phyloP scores from a whole-genome alignment of 768 basidiomycete genomes.

The Collybia sordida region DNA sequence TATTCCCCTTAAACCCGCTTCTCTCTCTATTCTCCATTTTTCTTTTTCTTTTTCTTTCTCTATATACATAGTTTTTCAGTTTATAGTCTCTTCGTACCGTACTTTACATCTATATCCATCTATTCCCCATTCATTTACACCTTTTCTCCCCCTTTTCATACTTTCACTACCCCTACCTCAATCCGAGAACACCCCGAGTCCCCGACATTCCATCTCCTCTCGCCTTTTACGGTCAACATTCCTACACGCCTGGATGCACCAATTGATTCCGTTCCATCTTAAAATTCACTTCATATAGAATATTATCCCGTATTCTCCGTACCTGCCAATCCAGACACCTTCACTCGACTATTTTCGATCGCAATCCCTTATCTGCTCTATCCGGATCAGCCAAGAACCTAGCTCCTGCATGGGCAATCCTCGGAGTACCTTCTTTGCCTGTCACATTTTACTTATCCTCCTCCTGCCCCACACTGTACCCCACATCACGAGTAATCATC shows the following conservation, averaged over 20 bases:
- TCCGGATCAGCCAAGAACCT: slow-evolving; percentile 1
- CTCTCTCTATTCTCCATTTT: neutral
- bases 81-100: no score
- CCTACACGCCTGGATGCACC: slow-evolving; percentile 14
- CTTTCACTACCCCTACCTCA: no score
- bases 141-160: neutral
- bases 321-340: slow-evolving; percentile 1
- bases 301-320: slow-evolving; percentile 1
- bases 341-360: slow-evolving; percentile 13
- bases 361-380: neutral
- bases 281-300: neutral
- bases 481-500: slow-evolving; percentile 18
- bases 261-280: neutral
- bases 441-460: slow-evolving; percentile 7
- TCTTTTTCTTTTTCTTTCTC: slow-evolving; percentile 6
- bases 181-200: no score
- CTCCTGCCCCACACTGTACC: slow-evolving; percentile 16
- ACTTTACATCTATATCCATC: no score
- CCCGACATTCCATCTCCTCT: neutral
- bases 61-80: neutral
- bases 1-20: slow-evolving; percentile 23
- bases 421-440: slow-evolving; percentile 15
- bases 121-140: no score
- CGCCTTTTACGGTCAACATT: slow-evolving; percentile 11
- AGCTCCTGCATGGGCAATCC: slow-evolving; percentile 19